Evolutionary conservation across 768 basidiomycete species (phyloP).

Genomic region (Tricholomella constricta): DNA sequence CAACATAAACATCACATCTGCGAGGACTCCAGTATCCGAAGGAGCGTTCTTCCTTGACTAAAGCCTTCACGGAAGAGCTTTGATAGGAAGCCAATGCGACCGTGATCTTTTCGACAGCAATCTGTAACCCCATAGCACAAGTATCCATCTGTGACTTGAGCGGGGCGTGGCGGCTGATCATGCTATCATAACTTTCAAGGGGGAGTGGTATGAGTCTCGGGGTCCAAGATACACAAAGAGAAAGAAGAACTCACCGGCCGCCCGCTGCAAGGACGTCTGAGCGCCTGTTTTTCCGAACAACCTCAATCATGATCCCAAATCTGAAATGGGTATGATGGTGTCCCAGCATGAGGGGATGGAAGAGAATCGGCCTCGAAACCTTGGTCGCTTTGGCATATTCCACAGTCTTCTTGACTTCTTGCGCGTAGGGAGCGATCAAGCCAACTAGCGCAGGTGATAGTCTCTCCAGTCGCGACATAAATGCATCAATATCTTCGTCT

Average conservation of each 20-base stretch:
- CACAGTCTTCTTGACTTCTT: slow-evolving; percentile 66
- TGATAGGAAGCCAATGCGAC: slow-evolving; percentile 70
- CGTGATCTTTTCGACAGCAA: slow-evolving; percentile 79
- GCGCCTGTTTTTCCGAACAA: slow-evolving; percentile 65
- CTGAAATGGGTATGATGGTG: slow-evolving; percentile 66
- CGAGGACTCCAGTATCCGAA: slow-evolving; percentile 92
- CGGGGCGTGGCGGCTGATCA: slow-evolving; percentile 63
- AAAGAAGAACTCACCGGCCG: slow-evolving; percentile 56
- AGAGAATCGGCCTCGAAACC: slow-evolving; percentile 59
- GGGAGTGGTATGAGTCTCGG: neutral
- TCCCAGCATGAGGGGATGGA: slow-evolving; percentile 77
- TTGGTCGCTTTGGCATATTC: slow-evolving; percentile 62
- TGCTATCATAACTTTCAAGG: slow-evolving; percentile 62
- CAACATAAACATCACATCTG: slow-evolving; percentile 83
- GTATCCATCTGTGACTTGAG: slow-evolving; percentile 55
- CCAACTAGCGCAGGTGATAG: slow-evolving; percentile 53
- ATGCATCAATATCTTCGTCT: slow-evolving; percentile 67
- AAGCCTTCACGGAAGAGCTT: slow-evolving; percentile 62
- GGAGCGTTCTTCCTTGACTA: slow-evolving; percentile 77
- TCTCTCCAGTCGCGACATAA: slow-evolving; percentile 60
- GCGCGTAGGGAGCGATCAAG: slow-evolving; percentile 50
- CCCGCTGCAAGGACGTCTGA: slow-evolving; percentile 78
- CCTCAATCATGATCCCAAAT: slow-evolving; percentile 75
- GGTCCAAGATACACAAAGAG: neutral
- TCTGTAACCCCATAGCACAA: slow-evolving; percentile 75